These are phyloP conservation scores for Aristolochia californica DNA, from an alignment of 164 flowering plant genomes.

Conservation along the genomic window DNA sequence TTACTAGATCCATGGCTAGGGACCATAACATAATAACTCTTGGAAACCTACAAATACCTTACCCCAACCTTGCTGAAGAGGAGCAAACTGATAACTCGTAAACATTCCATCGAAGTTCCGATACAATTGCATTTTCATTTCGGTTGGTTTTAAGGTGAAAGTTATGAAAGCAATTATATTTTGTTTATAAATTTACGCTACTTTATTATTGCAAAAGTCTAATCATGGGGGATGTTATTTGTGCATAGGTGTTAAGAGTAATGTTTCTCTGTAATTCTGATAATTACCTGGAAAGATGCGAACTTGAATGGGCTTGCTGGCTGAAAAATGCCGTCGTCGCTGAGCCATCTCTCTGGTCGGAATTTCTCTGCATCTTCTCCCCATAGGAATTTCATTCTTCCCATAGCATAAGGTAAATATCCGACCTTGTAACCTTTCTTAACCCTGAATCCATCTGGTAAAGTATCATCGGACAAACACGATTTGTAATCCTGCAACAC, in stretches of 20 bases:
- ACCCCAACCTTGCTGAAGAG: no score
- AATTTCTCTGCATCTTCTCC: constrained; percentile 72
- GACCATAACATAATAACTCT: no score
- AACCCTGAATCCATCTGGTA: constrained; percentile 58
- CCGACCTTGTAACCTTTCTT: constrained; percentile 50
- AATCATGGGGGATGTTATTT: not conserved
- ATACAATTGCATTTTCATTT: no score
- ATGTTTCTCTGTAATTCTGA: not conserved
- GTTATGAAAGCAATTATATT: no score
- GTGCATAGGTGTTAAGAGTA: not conserved
- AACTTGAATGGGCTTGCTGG: constrained; percentile 67
- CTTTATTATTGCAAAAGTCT: not conserved
- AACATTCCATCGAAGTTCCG: no score
- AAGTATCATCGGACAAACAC: constrained; percentile 54
- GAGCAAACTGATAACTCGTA: no score
- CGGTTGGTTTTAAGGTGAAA: no score
- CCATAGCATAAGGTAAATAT: constrained; percentile 81
- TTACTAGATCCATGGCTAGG: no score
- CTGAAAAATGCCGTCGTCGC: constrained; percentile 45
- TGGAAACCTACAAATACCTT: no score
- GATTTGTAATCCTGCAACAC: constrained; percentile 37
- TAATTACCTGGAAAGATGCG: constrained; percentile 58
- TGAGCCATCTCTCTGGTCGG: constrained; percentile 72
- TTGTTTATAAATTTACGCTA: no score
- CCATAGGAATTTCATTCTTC: constrained; percentile 73